Evolutionary conservation across 139 green algal genomes (phyloP).

Genomic region (Pleodorina starrii): DNA sequence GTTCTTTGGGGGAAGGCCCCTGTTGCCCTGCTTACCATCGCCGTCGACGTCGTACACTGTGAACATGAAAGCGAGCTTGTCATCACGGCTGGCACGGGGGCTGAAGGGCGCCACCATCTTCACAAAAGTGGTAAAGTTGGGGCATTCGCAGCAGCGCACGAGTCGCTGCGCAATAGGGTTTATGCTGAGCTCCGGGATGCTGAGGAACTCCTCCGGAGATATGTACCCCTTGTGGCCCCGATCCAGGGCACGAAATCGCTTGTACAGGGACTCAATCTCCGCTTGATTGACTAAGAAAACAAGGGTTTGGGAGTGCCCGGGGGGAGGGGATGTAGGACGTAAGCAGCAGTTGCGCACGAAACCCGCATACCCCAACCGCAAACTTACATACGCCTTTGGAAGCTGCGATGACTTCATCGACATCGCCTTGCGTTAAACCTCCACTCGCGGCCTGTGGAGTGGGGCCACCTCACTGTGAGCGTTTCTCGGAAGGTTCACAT

Average conservation of each 20-base stretch:
- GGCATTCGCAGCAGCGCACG: slow-evolving; percentile 86
- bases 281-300: slow-evolving; percentile 85
- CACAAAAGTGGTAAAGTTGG: slow-evolving; percentile 96
- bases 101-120: slow-evolving; percentile 87
- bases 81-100: slow-evolving; percentile 69
- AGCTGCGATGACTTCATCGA: slow-evolving; percentile 88
- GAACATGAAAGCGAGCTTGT: slow-evolving; percentile 88
- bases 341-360: too few species aligned
- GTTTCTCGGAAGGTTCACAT: neutral
- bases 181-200: slow-evolving; percentile 96
- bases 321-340: too few species aligned
- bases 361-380: too few species aligned
- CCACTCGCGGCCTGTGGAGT: slow-evolving; percentile 76
- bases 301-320: too few species aligned
- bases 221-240: slow-evolving; percentile 94
- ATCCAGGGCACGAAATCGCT: slow-evolving; percentile 92
- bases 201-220: slow-evolving; percentile 55
- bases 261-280: slow-evolving; percentile 93
- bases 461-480: neutral
- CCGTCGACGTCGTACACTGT: slow-evolving; percentile 88
- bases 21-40: slow-evolving; percentile 66
- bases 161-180: slow-evolving; percentile 89
- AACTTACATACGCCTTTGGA: slow-evolving; percentile 76
- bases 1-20: too few species aligned
- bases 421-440: slow-evolving; percentile 91